A percentile compares a stretch with the other conserved stretches of the same genome.
These are phyloP conservation scores for Colletotrichum sp. DNA, from an alignment of 2,329 filamentous ascomycete species.

Conservation along the genomic window DNA sequence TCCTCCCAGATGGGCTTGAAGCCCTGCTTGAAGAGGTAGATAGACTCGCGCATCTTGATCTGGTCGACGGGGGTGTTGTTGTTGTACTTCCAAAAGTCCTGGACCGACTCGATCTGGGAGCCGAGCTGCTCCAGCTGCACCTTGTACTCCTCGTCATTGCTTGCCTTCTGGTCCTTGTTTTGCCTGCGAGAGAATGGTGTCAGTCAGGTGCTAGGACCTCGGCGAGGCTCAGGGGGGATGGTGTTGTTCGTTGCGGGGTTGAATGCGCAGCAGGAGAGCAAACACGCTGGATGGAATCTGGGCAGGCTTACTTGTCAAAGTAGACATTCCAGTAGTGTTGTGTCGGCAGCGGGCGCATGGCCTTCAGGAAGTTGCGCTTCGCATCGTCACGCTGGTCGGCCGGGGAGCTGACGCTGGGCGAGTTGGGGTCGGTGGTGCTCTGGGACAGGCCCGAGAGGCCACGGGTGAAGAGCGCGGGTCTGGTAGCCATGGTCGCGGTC, in stretches of 20 bases:
- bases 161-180: constrained; percentile 45
- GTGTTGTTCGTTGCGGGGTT: background rate
- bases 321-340: constrained; percentile 83
- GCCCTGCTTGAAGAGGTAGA: constrained; percentile 81
- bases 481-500: constrained; percentile 54
- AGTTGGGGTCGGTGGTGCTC: constrained; percentile 59
- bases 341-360: constrained; percentile 73
- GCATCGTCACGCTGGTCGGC: constrained; percentile 77
- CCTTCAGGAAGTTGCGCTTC: constrained; percentile 82
- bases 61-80: constrained; percentile 81
- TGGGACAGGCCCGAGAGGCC: constrained; percentile 68
- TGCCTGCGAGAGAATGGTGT: constrained; percentile 34
- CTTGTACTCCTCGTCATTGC: constrained; percentile 51
- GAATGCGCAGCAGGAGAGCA: background rate
- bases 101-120: constrained; percentile 75
- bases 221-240: background rate
- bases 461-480: constrained; percentile 65
- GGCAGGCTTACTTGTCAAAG: constrained; percentile 60
- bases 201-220: background rate
- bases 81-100: constrained; percentile 85
- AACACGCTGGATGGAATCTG: background rate
- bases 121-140: constrained; percentile 66
- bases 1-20: constrained; percentile 85
- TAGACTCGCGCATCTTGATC: constrained; percentile 77
- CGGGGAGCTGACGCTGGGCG: constrained; percentile 67